These are phyloP conservation scores for Boletus bicolor DNA, from an alignment of 768 basidiomycete species.

Conservation along the genomic window DNA sequence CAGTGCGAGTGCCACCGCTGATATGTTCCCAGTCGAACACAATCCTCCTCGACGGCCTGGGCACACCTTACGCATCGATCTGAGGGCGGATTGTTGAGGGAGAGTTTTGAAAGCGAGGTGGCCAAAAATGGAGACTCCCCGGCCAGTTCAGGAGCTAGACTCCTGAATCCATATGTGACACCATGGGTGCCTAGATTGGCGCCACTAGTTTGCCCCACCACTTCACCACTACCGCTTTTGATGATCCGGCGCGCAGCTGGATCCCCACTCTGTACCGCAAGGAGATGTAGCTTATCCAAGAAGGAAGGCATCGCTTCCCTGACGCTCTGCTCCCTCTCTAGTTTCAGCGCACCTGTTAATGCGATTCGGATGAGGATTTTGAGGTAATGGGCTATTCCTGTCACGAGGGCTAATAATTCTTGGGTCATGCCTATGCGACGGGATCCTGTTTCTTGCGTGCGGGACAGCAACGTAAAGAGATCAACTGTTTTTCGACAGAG, in stretches of 20 bases:
- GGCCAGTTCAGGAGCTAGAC: conserved; percentile 87
- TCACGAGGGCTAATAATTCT: conserved; percentile 94
- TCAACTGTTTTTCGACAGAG: conserved; percentile 99
- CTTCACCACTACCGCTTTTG: conserved; percentile 70
- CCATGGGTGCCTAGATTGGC: conserved; percentile 77
- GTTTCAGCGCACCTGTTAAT: conserved; percentile 89
- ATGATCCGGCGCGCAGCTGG: conserved; percentile 73
- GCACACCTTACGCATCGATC: conserved; percentile 91
- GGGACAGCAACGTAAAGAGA: conserved; percentile 92
- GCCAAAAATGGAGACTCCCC: conserved; percentile 75
- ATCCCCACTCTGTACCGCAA: conserved; percentile 83
- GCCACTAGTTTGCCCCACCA: conserved; percentile 35
- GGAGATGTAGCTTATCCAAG: conserved; percentile 87
- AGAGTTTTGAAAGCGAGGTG: conserved; percentile 42
- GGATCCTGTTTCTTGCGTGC: conserved; percentile 89
- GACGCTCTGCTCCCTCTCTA: conserved; percentile 86
- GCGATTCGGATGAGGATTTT: conserved; percentile 99
- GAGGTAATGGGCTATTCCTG: conserved; percentile 98
- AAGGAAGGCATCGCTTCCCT: conserved; percentile 84
- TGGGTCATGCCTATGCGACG: conserved; percentile 95
- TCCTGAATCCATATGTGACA: conserved; percentile 90
- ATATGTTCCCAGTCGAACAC: conserved; percentile 92
- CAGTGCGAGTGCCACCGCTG: conserved; percentile 96
- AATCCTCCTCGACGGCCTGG: conserved; percentile 95
- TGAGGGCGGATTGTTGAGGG: conserved; percentile 70